Base-by-base conservation (phyloP, 2,329 filamentous ascomycete genomes). In the Myriosclerotinia curreyana region DNA sequence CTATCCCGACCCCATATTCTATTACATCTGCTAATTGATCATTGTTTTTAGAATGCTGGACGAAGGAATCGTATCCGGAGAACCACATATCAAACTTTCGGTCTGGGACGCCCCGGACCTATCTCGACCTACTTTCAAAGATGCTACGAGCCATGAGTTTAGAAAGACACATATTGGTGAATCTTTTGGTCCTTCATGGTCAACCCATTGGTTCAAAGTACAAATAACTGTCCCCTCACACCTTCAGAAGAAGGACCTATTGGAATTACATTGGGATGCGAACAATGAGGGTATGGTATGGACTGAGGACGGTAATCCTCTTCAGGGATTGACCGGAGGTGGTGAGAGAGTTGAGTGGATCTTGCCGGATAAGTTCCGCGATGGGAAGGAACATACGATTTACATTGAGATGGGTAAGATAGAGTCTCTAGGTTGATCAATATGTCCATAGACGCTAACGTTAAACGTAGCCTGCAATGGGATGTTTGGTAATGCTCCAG, bases 191-290 rank as follows among this genome's bases (percentile, higher is more conserved):
- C 95, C 95, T 2, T 95, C 92, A 44, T 99, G 95, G 95, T 90
- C 92, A 1, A 99, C 95, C 11, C 95, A 98, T 76, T 99, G 95
- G 95, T 96, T 99, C 83, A 91, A 87, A 71, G 85, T 97, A 64
- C 80, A 88, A 64, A 79, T 99, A 67, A 91, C 85, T 5, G 83
- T 98, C 17, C 94, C 95, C 9, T 74, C 85, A 63, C 79, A 91
- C 15, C 83, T 97, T 72, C 79, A 77, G 34, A 79, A 92, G 68
- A 91, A 95, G 72, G 86, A 93, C 70, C 87, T 90, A 54, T 82
- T 99, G n/a, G 93, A 98, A 77, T 87, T 98, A 65, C 92, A 96
- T 72, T 99, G 95, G 94, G 94, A 99, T 77, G 89, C 90, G 46
- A 89, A 91, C 79, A 96, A 92, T 71, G 95, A 99, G 78, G 95